A percentile compares a stretch with the other conserved stretches of the same genome.
Evolutionary conservation across 371 early-diverging fungal species (phyloP).

Genomic region (Apophysomyces variabilis): DNA sequence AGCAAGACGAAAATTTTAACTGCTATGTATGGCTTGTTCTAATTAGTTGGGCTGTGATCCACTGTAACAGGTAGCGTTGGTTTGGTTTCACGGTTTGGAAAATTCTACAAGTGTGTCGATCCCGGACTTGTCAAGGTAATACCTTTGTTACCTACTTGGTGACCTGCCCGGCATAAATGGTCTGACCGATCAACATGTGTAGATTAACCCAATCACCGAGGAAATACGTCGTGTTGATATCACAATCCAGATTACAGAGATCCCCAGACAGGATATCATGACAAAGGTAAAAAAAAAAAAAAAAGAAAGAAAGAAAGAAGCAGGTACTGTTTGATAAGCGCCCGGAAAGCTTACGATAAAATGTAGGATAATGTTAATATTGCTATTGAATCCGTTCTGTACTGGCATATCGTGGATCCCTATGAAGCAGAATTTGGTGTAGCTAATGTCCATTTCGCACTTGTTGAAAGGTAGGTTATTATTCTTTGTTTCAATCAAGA

Average conservation of each 20-base stretch:
- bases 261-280: slow-evolving; percentile 79
- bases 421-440: slow-evolving; percentile 83
- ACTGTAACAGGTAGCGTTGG: slow-evolving; percentile 66
- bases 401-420: slow-evolving; percentile 84
- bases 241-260: slow-evolving; percentile 75
- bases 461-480: slow-evolving; percentile 66
- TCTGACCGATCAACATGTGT: neutral
- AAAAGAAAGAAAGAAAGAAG: too few relatives aligned
- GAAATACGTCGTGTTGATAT: slow-evolving; percentile 65
- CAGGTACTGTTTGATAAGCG: neutral
- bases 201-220: slow-evolving; percentile 82
- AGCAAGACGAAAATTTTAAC: too few relatives aligned
- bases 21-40: too few relatives aligned
- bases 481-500: slow-evolving; percentile 3
- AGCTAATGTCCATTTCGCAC: slow-evolving; percentile 71
- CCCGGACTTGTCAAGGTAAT: slow-evolving; percentile 77
- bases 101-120: slow-evolving; percentile 85
- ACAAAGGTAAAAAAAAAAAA: slow-evolving; percentile 55
- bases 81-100: slow-evolving; percentile 79
- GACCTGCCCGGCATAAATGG: neutral
- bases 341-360: too few relatives aligned
- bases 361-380: slow-evolving; percentile 79
- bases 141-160: too few relatives aligned
- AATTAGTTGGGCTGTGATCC: neutral
- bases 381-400: slow-evolving; percentile 84